Base-by-base conservation (phyloP, 768 basidiomycete species). In the Cystofilobasidium bisporidii region DNA sequence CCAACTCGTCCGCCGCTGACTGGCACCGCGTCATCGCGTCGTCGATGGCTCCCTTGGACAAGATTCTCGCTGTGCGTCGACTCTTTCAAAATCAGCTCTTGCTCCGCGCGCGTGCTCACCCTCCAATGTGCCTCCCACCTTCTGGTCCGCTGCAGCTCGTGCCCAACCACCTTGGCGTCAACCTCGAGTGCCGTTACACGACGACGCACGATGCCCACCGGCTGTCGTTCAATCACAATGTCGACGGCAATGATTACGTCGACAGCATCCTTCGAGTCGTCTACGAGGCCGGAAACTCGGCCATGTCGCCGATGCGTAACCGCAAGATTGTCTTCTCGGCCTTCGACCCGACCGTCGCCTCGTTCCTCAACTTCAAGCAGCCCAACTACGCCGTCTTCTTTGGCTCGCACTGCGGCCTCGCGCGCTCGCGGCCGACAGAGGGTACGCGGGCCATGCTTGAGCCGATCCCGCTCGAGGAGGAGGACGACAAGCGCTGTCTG, bases 351-450 rank as follows among this genome's bases (percentile, higher is more conserved):
- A 86, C 89, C 74, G 84, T 91, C 0, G 94, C 91, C 77, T 85
- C 89, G 11, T 86, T 89, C 20, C 77, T 97, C 64, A 98, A 99
- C 74, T 98, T 94, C 96, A 99, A 99, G 78, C 94, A 99, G 77
- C 94, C 94, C 17, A 98, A 98, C 77, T 98, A 94, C 82, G 91
- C 94, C 63, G 93, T 98, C 43, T 96, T 98, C 80, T 89, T 96
- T 76, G 86, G 88, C 11, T 87, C 89, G 10, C 85, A 85, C 72
- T 97, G 93, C 75, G 91, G 92, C 32, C 83, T 85, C 24, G 76
- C 79, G 73, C 71, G 79, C 71, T 55, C 63, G 10, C 60, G 61
- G 12, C 17, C 28, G 36, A 36, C 8, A 36, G 36, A 36, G 36
- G 22, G 18, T 24, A 22, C 62, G 61, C 48, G 24, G 30, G 33